Evolutionary conservation across 768 basidiomycete genomes (phyloP).

Genomic region (Paxillus rubicundulus): DNA sequence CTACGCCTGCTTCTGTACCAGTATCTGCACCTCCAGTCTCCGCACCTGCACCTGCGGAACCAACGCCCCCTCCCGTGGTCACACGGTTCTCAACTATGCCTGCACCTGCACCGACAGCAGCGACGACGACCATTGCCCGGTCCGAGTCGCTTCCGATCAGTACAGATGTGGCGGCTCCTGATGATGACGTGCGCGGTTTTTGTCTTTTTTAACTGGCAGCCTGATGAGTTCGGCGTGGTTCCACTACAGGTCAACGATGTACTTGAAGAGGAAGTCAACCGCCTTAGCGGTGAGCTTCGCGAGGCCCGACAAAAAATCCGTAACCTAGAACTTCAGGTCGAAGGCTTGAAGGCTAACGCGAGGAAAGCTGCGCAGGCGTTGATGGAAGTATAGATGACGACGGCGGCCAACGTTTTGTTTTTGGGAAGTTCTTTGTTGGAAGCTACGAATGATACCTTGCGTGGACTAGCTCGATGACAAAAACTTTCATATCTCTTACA

Average conservation of each 20-base stretch:
- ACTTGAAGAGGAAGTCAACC: conserved; percentile 57
- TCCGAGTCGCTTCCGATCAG: conserved; percentile 11
- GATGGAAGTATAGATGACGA: conserved; percentile 23
- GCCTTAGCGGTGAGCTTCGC: conserved; percentile 63
- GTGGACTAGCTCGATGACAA: no score
- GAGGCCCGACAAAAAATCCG: conserved; percentile 82
- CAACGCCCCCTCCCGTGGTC: conserved; percentile 31
- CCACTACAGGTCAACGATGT: conserved; percentile 16
- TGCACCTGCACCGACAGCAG: conserved; percentile 11
- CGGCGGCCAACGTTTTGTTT: no score
- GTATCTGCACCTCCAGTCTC: conserved; percentile 25
- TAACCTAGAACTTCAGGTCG: conserved; percentile 79
- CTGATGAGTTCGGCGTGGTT: not conserved
- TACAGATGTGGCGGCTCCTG: conserved; percentile 1
- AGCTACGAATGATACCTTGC: no score
- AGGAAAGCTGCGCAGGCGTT: conserved; percentile 71
- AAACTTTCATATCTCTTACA: no score
- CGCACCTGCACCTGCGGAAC: conserved; percentile 33
- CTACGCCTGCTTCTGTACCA: conserved; percentile 25
- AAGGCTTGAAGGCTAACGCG: conserved; percentile 71
- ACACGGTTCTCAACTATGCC: conserved; percentile 34
- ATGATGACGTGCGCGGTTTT: conserved; percentile 32
- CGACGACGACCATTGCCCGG: conserved; percentile 8
- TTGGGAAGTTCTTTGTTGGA: not conserved
- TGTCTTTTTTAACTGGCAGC: conserved; percentile 1